Base-by-base conservation (phyloP, 768 basidiomycete genomes). In the Russula foetens region DNA sequence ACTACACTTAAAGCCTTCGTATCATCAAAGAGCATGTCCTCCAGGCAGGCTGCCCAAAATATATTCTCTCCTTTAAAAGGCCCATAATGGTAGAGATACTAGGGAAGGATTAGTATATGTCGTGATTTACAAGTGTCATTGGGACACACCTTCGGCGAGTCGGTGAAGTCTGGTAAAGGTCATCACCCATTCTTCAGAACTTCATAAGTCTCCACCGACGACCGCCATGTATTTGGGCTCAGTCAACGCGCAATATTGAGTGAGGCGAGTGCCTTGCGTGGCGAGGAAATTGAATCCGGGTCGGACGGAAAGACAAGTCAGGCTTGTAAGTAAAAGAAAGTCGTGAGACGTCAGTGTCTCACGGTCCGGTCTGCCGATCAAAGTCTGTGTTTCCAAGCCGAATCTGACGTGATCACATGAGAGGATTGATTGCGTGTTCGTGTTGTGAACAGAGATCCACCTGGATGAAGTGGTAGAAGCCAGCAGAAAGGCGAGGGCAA, bases 361-460 rank as follows among this genome's bases (percentile, higher is more conserved):
- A 54, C 60, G 7, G 51, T 62, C 28, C 65, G 53, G 17, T 54
- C 67, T 57, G 70, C n/a, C n/a, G n/a, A n/a, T n/a, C n/a, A n/a
- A n/a, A 86, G 66, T 85, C 78, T 17, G 81, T 84, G 69, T 85
- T 86, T 68, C 85, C 84, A 39, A 86, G 72, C 81, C 81, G 84
- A 58, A 85, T 82, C 65, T 78, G 69, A 26, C 2, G 39, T 35
- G n/a, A n/a, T 4, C 28, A n/a, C 17, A 26, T 31, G 26, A 41
- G 23, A n/a, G 23, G 33, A 43, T 24, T 19, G 19, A 46, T 17
- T 28, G 26, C n/a, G n/a, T n/a, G n/a, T n/a, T n/a, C 19, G 23
- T 21, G 12, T 26, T 1, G 5, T 41, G 4, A 17, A 17, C 14
- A n/a, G 2, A 15, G 23, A 8, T 38, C 52, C 3, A 68, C 66